phyloP scores from a whole-genome alignment of 2,329 filamentous ascomycete species.

The Fusarium napiforme region DNA sequence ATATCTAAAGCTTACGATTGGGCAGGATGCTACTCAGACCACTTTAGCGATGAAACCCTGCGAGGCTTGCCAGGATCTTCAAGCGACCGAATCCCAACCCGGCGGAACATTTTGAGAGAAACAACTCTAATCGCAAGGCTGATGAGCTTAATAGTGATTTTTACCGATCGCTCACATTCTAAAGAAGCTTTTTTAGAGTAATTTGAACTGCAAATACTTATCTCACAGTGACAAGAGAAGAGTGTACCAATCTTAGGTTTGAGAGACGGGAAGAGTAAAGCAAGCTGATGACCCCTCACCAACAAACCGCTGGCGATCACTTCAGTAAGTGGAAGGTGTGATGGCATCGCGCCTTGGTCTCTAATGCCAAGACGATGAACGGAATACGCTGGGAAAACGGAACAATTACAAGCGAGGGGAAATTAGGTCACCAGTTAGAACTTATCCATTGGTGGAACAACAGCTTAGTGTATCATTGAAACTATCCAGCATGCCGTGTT shows the following conservation, averaged over 20 bases:
- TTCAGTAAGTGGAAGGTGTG: not conserved
- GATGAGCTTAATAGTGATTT: not conserved
- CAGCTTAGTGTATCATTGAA: not conserved
- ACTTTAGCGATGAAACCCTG: not conserved
- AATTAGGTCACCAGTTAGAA: not conserved
- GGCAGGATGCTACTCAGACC: not conserved
- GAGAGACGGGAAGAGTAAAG: not conserved
- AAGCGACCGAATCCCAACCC: slow-evolving; percentile 4
- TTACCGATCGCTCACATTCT: not conserved
- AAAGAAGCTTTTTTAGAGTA: too few relatives aligned
- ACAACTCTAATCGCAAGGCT: not conserved
- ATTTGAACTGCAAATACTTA: not conserved
- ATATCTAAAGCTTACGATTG: not conserved
- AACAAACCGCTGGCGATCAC: not conserved
- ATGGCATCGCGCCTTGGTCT: not conserved
- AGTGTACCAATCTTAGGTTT: too few relatives aligned
- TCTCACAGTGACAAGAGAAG: not conserved
- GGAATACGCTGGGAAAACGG: not conserved
- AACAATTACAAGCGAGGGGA: not conserved
- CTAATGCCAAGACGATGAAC: not conserved
- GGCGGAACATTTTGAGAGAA: not conserved
- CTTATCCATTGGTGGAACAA: slow-evolving; percentile 8
- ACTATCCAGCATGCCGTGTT: not conserved
- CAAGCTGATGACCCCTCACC: not conserved
- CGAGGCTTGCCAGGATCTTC: not conserved